A percentile compares a stretch with the other conserved stretches of the same genome.
These are phyloP conservation scores for Kernera saxatilis DNA, from an alignment of 345 rosid genomes.

Conservation along the genomic window DNA sequence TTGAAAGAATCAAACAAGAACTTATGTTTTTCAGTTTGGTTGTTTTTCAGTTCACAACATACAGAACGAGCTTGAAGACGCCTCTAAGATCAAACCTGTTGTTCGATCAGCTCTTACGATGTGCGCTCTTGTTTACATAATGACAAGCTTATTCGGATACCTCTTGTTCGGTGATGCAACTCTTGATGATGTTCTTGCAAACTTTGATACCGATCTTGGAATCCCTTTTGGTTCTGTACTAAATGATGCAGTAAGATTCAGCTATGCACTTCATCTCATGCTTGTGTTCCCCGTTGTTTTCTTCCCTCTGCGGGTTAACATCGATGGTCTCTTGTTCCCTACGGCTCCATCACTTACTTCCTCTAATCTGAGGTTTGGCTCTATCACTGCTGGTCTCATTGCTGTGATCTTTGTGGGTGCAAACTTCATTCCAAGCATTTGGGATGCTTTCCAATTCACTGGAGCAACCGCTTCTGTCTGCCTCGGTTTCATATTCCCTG, in stretches of 20 bases:
- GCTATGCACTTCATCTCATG: conserved; percentile 87
- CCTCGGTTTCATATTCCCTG: conserved; percentile 91
- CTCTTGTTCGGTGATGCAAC: conserved; percentile 83
- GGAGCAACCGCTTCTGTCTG: conserved; percentile 96
- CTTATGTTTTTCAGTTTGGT: background rate
- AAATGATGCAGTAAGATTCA: conserved; percentile 76
- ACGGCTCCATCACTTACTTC: conserved; percentile 47
- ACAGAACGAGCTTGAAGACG: conserved; percentile 81
- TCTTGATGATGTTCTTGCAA: conserved; percentile 82
- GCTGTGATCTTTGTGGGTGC: conserved; percentile 65
- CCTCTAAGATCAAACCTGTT: conserved; percentile 56
- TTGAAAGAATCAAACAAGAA: background rate
- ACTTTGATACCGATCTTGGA: conserved; percentile 75
- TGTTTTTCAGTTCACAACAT: conserved; percentile 71
- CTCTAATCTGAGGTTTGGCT: conserved; percentile 63
- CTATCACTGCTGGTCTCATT: conserved; percentile 57
- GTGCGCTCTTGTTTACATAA: conserved; percentile 68
- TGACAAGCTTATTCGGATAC: conserved; percentile 82
- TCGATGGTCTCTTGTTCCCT: conserved; percentile 87
- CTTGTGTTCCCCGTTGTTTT: conserved; percentile 90
- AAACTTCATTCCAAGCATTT: conserved; percentile 89
- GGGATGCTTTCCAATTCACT: conserved; percentile 96
- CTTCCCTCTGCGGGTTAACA: conserved; percentile 68
- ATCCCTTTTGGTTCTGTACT: conserved; percentile 68
- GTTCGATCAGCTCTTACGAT: conserved; percentile 65